Conservation (phyloP, 306 rosid species). For the Benincasa hispida region DNA sequence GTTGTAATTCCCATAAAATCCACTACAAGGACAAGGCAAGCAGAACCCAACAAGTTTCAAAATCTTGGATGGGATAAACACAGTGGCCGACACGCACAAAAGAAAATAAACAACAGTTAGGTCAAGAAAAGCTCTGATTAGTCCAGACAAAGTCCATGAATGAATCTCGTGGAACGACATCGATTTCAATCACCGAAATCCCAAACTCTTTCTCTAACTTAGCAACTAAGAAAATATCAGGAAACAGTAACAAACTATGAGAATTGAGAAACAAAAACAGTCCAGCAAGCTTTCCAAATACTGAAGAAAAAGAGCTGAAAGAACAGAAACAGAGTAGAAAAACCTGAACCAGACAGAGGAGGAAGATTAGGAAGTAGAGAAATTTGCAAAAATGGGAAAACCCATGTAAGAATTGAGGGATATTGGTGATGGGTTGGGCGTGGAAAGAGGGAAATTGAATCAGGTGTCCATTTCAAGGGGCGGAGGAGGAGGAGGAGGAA, state of each 20-base stretch:
- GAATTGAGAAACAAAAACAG: not conserved
- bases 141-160: constrained; percentile 62
- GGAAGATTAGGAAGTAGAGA: not conserved
- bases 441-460: not conserved
- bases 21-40: constrained; percentile 78
- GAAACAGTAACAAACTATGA: not conserved
- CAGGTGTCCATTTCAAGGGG: not conserved
- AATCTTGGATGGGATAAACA: constrained; percentile 37
- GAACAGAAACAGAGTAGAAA: not conserved
- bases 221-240: not conserved
- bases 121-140: constrained; percentile 52
- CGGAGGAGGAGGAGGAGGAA: not conserved
- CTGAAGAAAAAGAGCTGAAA: not conserved
- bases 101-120: constrained; percentile 59
- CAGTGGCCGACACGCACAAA: constrained; percentile 41
- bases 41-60: constrained; percentile 28
- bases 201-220: not conserved
- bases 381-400: not conserved
- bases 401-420: not conserved
- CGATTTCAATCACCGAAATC: not conserved
- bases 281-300: not conserved
- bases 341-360: not conserved
- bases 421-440: not conserved
- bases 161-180: constrained; percentile 25
- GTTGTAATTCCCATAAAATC: constrained; percentile 46